Conservation (phyloP, 768 basidiomycete species). For the Trametes maxima region DNA sequence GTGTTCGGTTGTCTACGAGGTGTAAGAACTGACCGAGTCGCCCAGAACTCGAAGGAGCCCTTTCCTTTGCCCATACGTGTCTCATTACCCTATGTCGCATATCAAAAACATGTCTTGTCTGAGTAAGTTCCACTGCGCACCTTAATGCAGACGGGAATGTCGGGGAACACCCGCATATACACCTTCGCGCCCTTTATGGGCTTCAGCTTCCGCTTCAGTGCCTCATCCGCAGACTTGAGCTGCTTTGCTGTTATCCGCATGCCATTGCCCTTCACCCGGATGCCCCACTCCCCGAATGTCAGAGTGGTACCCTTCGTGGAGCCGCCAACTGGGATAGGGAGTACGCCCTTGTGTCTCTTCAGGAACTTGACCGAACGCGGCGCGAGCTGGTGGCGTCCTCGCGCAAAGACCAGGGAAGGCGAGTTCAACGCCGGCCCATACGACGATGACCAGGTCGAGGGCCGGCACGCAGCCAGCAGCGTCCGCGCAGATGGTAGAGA, state of each 20-base stretch:
- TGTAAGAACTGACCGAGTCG: slow-evolving; percentile 67
- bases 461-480: slow-evolving; percentile 30
- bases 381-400: slow-evolving; percentile 59
- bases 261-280: slow-evolving; percentile 83
- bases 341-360: slow-evolving; percentile 88
- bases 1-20: neutral
- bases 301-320: slow-evolving; percentile 93
- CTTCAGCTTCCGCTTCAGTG: slow-evolving; percentile 89
- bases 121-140: slow-evolving; percentile 41
- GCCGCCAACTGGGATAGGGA: slow-evolving; percentile 86
- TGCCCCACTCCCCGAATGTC: slow-evolving; percentile 89
- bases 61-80: slow-evolving; percentile 99
- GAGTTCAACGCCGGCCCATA: slow-evolving; percentile 5
- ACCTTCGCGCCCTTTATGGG: slow-evolving; percentile 86
- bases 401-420: slow-evolving; percentile 26
- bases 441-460: slow-evolving; percentile 24
- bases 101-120: neutral
- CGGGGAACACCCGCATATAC: slow-evolving; percentile 90
- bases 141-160: slow-evolving; percentile 97
- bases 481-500: slow-evolving; percentile 33
- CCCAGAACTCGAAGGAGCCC: slow-evolving; percentile 97
- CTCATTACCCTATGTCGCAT: slow-evolving; percentile 77
- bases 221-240: slow-evolving; percentile 82
- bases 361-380: slow-evolving; percentile 82
- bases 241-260: slow-evolving; percentile 87